Base-by-base conservation (phyloP, 352 stramenopile genomes). In the Phytophthora crassamura region DNA sequence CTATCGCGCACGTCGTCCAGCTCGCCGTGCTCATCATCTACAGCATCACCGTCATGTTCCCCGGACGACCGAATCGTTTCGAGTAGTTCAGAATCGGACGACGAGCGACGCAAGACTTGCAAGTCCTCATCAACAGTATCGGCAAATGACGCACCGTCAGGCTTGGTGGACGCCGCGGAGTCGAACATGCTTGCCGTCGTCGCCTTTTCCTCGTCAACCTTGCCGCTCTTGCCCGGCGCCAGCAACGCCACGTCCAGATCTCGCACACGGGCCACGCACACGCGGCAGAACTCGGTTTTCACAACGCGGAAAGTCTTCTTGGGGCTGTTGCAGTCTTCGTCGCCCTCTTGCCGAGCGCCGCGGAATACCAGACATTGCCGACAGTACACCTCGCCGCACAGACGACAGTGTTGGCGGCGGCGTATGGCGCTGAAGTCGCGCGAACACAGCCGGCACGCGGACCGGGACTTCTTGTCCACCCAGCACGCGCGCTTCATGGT, bases 351-450 rank as follows among this genome's bases (percentile, higher is more conserved):
- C n/a, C 58, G 64, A 6, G 78, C 63, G 14, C 69, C 75, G 14
- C 81, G 78, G 47, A 77, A 72, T 28, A 91, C 43, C 34, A 82
- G 57, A 50, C 84, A 93, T 46, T 82, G 86, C 36, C 75, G 55
- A 54, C 84, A 93, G 30, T 90, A 84, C 2, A 93, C 77, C 28
- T 93, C 84, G 7, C 84, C 84, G 46, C 84, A 93, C n/a, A 93
- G 54, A 2, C 84, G 82, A 61, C 84, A 93, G 64, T 91, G 82
- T 46, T 89, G 83, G 25, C 85, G 80, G 5, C 76, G 69, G n/a
- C 82, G 80, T 35, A 76, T 86, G 5, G 78, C 53, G 6, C 64
- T 60, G 63, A 93, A 93, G 14, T 51, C 54, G 12, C 78, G 72
- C 43, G 84, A 72, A 63, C 85, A 93, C 25, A 91, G 72, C 7